phyloP scores from a whole-genome alignment of 106 monocot species.

The Gastrodia elata region DNA sequence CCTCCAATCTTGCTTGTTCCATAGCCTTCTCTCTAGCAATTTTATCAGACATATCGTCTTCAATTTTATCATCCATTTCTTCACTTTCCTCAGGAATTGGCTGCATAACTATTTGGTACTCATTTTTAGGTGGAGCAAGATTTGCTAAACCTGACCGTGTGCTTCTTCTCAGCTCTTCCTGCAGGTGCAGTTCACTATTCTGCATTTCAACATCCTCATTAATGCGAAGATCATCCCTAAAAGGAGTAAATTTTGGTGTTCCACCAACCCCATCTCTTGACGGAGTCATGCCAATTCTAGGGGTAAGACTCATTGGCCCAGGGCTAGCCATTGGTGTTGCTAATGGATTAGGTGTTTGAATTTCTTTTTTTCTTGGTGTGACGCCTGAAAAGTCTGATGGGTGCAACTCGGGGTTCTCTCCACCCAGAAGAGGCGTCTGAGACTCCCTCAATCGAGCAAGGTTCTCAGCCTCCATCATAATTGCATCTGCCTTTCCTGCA shows the following conservation, averaged over 20 bases:
- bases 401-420: constrained; percentile 91
- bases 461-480: constrained; percentile 99
- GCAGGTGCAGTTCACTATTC: constrained; percentile 55
- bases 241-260: constrained; percentile 81
- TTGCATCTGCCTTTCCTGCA: constrained; percentile 71
- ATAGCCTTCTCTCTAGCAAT: constrained; percentile 70
- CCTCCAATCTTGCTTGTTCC: constrained; percentile 76
- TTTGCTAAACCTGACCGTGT: constrained; percentile 48
- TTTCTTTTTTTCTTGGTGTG: constrained; percentile 84
- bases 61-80: constrained; percentile 59
- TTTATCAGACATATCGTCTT: constrained; percentile 95
- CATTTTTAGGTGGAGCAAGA: constrained; percentile 86
- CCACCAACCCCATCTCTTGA: constrained; percentile 65
- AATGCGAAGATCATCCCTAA: constrained; percentile 85
- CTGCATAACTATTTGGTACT: constrained; percentile 80
- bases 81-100: constrained; percentile 77
- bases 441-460: constrained; percentile 90
- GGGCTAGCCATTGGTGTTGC: constrained; percentile 81
- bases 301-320: constrained; percentile 74
- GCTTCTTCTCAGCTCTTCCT: constrained; percentile 69
- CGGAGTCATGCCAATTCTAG: constrained; percentile 88
- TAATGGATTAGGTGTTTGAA: constrained; percentile 93
- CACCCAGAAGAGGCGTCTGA: constrained; percentile 93
- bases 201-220: constrained; percentile 82
- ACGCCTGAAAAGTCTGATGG: constrained; percentile 97